phyloP scores from a whole-genome alignment of 179 eudicot genomes.

The Carnegiea gigantea region DNA sequence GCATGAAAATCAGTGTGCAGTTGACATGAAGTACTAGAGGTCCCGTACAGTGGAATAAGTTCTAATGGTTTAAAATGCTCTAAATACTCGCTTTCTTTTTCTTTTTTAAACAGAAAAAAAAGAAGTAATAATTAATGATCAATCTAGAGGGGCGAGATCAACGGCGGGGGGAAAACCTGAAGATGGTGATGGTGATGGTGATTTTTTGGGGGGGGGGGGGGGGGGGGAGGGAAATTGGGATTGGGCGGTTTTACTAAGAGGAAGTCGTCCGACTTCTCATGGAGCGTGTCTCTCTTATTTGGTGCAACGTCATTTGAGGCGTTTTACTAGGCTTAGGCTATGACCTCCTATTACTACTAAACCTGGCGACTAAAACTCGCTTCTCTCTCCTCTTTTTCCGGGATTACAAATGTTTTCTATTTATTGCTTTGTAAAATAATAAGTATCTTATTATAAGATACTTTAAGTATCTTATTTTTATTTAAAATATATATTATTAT shows the following conservation, averaged over 20 bases:
- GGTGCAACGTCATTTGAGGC: slow-evolving; percentile 33
- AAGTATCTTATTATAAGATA: no score
- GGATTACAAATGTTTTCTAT: neutral
- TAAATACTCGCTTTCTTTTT: neutral
- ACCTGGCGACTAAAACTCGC: neutral
- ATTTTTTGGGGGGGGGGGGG: no score
- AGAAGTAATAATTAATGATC: neutral
- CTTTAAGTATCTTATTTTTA: no score
- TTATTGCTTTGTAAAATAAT: neutral
- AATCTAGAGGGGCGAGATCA: slow-evolving; percentile 22
- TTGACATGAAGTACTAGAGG: no score
- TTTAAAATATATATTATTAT: no score
- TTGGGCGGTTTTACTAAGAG: slow-evolving; percentile 31
- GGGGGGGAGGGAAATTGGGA: neutral
- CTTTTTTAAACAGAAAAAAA: neutral
- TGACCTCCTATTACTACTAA: no score
- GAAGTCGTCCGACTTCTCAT: slow-evolving; percentile 32
- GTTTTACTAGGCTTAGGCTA: neutral
- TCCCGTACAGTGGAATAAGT: no score
- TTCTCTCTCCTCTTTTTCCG: neutral
- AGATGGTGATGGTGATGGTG: neutral
- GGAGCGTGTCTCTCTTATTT: slow-evolving; percentile 29
- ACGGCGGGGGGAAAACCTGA: slow-evolving; percentile 17
- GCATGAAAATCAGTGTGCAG: no score
- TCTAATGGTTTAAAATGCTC: no score